These are phyloP conservation scores for Elsinoe fawcettii DNA, from an alignment of 2,329 filamentous ascomycete species.

Conservation along the genomic window DNA sequence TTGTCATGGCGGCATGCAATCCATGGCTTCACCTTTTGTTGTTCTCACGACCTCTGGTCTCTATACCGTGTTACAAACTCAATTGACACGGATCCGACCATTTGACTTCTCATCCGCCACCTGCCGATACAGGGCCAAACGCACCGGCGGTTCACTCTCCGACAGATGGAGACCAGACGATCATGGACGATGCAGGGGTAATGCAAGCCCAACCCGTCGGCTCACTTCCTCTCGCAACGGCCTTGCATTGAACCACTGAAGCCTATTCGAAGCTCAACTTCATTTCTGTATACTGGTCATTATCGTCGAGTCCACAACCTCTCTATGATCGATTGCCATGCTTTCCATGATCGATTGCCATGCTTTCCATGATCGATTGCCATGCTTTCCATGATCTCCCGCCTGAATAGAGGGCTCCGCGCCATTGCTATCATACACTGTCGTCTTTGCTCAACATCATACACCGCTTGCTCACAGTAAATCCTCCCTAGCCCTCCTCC, in stretches of 20 bases:
- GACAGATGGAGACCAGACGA: neutral
- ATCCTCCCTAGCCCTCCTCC: neutral
- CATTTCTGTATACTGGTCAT: neutral
- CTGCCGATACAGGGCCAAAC: neutral
- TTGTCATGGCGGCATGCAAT: neutral
- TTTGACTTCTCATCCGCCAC: neutral
- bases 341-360: too few species aligned
- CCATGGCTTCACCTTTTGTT: neutral
- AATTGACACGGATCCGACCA: neutral
- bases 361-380: too few species aligned
- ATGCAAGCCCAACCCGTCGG: neutral
- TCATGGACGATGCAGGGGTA: neutral
- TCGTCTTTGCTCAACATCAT: neutral
- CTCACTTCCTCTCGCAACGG: conserved; percentile 11
- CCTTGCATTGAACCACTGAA: neutral
- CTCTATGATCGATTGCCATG: too few species aligned
- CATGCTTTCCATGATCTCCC: too few species aligned
- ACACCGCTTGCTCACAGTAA: too few species aligned
- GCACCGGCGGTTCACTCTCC: neutral
- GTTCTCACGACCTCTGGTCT: neutral
- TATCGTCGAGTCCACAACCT: too few species aligned
- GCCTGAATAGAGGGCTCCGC: too few species aligned
- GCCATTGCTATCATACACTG: neutral
- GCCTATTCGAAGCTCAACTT: neutral
- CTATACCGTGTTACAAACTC: neutral